phyloP scores from a whole-genome alignment of 164 flowering plant genomes.

The Euptelea pleiosperma region DNA sequence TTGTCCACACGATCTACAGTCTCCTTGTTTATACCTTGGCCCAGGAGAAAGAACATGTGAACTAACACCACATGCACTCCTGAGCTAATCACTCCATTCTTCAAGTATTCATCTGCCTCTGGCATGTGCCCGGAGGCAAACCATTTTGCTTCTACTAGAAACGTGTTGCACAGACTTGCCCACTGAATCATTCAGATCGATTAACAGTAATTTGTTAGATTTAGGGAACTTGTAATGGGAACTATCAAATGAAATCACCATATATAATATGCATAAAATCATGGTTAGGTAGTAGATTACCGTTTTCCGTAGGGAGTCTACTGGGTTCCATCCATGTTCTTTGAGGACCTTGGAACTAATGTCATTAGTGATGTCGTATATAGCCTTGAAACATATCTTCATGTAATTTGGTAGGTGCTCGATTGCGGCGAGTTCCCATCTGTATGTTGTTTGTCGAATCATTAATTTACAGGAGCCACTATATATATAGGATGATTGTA shows the following conservation, averaged over 20 bases:
- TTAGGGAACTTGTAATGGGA: too few relatives aligned
- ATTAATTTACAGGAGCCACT: too few relatives aligned
- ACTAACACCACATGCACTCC: constrained; percentile 42
- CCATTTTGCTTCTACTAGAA: constrained; percentile 58
- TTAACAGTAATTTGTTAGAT: too few relatives aligned
- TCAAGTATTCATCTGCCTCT: constrained; percentile 35
- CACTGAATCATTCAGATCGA: constrained; percentile 55
- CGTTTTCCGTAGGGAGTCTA: constrained; percentile 27
- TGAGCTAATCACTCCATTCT: constrained; percentile 31
- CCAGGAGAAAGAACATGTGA: constrained; percentile 48
- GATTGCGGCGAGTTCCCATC: constrained; percentile 33
- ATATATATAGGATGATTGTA: too few relatives aligned
- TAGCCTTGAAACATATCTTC: constrained; percentile 30
- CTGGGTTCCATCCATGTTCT: constrained; percentile 43
- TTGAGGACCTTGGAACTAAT: constrained; percentile 22
- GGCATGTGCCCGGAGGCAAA: constrained; percentile 34
- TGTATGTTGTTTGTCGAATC: constrained; percentile 2
- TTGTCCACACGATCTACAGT: constrained; percentile 19
- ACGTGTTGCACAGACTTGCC: constrained; percentile 43
- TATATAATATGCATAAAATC: not conserved
- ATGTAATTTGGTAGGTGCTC: constrained; percentile 33
- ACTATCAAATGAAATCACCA: too few relatives aligned
- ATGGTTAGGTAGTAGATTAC: constrained; percentile 12
- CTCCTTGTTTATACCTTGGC: constrained; percentile 27
- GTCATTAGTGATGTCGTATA: constrained; percentile 27